These are phyloP conservation scores for Nicotiana knightiana DNA, from an alignment of 257 asterid genomes.

Conservation along the genomic window DNA sequence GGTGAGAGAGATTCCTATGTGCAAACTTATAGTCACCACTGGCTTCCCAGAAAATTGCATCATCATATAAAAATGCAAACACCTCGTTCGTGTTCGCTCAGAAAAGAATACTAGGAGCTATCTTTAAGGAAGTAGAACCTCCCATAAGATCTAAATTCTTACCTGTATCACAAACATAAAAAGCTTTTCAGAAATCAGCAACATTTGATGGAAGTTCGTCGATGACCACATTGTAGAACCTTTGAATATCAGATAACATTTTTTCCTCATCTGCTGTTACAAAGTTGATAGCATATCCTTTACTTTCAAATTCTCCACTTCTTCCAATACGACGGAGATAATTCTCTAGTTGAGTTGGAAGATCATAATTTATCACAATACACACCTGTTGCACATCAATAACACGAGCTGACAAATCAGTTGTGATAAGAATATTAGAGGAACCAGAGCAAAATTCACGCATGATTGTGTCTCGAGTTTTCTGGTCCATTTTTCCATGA, in stretches of 20 bases:
- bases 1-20: neutral
- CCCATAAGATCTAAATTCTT: neutral
- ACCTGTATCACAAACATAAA: neutral
- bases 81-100: neutral
- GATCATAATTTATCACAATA: neutral
- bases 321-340: neutral
- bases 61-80: neutral
- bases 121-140: neutral
- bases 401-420: neutral
- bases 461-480: neutral
- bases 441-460: neutral
- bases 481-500: neutral
- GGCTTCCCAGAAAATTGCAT: neutral
- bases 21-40: neutral
- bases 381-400: neutral
- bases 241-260: neutral
- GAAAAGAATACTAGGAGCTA: neutral
- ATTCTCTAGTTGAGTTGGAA: neutral
- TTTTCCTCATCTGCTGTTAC: neutral
- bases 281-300: neutral
- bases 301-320: neutral
- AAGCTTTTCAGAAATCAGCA: neutral
- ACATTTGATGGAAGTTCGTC: neutral
- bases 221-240: neutral
- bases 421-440: neutral